These are phyloP conservation scores for Erodium maritimum DNA, from an alignment of 345 rosid genomes.

Conservation along the genomic window DNA sequence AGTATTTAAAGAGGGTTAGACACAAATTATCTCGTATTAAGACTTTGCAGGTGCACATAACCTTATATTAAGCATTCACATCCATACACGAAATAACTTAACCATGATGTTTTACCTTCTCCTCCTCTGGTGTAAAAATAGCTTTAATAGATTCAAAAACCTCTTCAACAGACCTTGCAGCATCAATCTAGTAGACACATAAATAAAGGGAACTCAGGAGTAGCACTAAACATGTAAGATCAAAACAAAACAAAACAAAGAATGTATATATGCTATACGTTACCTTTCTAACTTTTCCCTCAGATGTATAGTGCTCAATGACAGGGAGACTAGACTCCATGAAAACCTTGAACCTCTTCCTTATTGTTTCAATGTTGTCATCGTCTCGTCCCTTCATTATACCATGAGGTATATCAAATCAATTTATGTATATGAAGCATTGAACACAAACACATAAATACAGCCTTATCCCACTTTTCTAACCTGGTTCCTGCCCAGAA, in stretches of 20 bases:
- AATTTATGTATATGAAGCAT: background rate
- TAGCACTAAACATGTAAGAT: background rate
- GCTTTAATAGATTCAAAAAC: slow-evolving; percentile 51
- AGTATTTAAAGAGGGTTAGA: background rate
- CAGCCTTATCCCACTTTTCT: background rate
- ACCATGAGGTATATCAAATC: background rate
- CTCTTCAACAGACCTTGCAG: slow-evolving; percentile 49
- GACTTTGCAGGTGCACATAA: background rate
- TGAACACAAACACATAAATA: background rate
- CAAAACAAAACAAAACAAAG: background rate
- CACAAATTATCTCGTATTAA: too few relatives aligned
- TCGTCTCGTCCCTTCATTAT: slow-evolving; percentile 33
- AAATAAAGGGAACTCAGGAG: slow-evolving; percentile 2
- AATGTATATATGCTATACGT: slow-evolving; percentile 7
- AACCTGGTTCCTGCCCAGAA: slow-evolving; percentile 67
- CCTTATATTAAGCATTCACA: background rate
- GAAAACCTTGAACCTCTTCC: slow-evolving; percentile 55
- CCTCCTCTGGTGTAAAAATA: slow-evolving; percentile 34
- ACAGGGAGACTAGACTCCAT: slow-evolving; percentile 53
- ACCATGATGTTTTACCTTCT: slow-evolving; percentile 23
- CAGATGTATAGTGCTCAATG: slow-evolving; percentile 31
- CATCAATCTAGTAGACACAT: slow-evolving; percentile 45
- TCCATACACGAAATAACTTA: background rate
- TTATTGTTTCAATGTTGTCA: slow-evolving; percentile 52
- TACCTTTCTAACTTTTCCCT: slow-evolving; percentile 61